Base-by-base conservation (phyloP, 768 basidiomycete species). In the Trametes elegans region DNA sequence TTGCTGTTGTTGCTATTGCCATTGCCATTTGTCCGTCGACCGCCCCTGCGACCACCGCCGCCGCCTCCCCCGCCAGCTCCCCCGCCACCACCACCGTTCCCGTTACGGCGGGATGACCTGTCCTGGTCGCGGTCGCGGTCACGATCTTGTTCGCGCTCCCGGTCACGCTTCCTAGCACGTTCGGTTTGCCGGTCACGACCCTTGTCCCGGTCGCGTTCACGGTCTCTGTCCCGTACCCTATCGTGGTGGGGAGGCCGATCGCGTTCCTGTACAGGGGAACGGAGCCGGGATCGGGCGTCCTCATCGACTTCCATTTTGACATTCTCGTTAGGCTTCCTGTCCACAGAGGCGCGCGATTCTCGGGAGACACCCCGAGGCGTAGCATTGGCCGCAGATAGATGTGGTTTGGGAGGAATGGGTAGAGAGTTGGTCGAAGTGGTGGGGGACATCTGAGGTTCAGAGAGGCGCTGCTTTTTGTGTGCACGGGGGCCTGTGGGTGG, bases 401-500 rank as follows among this genome's bases (percentile, higher is more conserved):
- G 62, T 31, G 58, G 55, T 45, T 57, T 62, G 16, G 58, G 34
- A 19, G 47, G 63, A 13, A 52, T 43, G 5, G 47, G 49, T 14
- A 51, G 23, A 14, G 58, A 44, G n/a, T 40, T 18, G 24, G 34
- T 44, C 32, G 55, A 47, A 27, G 57, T 43, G 14, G 61, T 46
- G 21, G 64, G 61, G 8, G 54, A 51, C 1, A 55, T 52, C 13
- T 60, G 64, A n/a, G 61, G 36, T 54, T 88, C 87, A 11, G 87
- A 84, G 5, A 90, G 71, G 10, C 90, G 84, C 14, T 82, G 84
- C 64, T 87, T 88, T 76, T 93, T 93, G 70, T 88, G 77, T 23
- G 87, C 86, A 50, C 90, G 81, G 3, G 90, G 90, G 10, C 84
- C 90, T 0, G 89, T 93, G 0, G 90, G 90, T 7, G 81, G 85